These are phyloP conservation scores for Zarea fungicola DNA, from an alignment of 2,329 filamentous ascomycete species.

Conservation along the genomic window DNA sequence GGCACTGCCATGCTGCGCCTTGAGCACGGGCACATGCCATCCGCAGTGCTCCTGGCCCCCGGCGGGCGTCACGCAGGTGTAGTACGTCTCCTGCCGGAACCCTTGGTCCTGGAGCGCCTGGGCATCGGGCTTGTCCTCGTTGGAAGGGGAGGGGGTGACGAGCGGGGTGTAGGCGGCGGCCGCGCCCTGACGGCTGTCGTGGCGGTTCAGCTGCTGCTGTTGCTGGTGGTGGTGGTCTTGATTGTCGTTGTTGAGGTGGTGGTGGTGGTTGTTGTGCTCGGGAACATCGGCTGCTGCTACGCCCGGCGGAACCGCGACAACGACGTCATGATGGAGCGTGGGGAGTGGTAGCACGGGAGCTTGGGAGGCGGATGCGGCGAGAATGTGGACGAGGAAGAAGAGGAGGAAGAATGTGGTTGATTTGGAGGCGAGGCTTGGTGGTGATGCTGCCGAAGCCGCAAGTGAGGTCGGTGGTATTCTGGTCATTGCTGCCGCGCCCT, in stretches of 20 bases:
- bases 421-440: no score
- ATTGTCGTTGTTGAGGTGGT: conserved; percentile 3
- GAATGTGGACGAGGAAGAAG: no score
- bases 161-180: conserved; percentile 21
- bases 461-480: no score
- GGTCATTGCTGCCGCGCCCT: no score
- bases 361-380: no score
- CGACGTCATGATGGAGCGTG: not conserved
- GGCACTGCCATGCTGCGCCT: conserved; percentile 18
- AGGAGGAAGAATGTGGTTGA: no score
- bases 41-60: conserved; percentile 28
- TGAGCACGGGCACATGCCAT: conserved; percentile 31
- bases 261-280: not conserved
- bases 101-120: conserved; percentile 26
- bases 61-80: conserved; percentile 26
- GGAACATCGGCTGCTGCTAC: no score
- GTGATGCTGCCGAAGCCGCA: no score
- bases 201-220: not conserved
- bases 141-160: conserved; percentile 28
- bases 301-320: no score
- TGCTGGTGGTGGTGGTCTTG: conserved; percentile 2
- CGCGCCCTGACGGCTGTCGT: no score
- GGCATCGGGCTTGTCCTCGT: conserved; percentile 27
- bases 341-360: no score
- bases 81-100: conserved; percentile 29